Conservation (phyloP, 441 rosid species). For the Aquilaria agallochum region DNA sequence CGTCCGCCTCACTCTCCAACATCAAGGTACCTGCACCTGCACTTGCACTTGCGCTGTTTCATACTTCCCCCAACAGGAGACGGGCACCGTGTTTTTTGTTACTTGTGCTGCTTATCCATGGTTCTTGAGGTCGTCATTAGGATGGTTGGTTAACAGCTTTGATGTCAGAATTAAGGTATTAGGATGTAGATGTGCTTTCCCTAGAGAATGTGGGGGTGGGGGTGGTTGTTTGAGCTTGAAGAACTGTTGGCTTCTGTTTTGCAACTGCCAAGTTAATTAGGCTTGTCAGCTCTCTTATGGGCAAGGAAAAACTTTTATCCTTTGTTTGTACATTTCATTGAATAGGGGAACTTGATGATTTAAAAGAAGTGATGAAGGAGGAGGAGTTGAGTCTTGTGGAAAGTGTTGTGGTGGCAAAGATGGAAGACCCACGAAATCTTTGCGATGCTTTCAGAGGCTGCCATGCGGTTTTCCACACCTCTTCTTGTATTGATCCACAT, state of each 20-base stretch:
- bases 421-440: conserved; percentile 23
- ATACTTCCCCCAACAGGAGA: not conserved
- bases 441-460: conserved; percentile 39
- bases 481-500: conserved; percentile 37
- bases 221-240: not conserved
- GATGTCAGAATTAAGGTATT: too few species aligned
- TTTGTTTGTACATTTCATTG: not conserved
- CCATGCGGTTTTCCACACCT: conserved; percentile 39
- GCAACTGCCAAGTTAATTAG: not conserved
- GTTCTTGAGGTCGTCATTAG: too few species aligned
- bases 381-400: conserved; percentile 26
- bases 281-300: not conserved
- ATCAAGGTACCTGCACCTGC: conserved; percentile 19
- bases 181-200: too few species aligned
- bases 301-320: not conserved
- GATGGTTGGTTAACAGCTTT: too few species aligned
- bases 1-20: conserved; percentile 33
- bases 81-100: not conserved
- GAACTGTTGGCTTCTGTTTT: not conserved
- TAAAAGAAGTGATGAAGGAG: conserved; percentile 13
- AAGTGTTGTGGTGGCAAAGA: conserved; percentile 28
- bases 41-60: too few species aligned
- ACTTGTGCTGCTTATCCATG: too few species aligned
- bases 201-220: too few species aligned
- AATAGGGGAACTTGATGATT: conserved; percentile 28